Conservation (phyloP, 768 basidiomycete genomes). For the Tulasnella sp. region DNA sequence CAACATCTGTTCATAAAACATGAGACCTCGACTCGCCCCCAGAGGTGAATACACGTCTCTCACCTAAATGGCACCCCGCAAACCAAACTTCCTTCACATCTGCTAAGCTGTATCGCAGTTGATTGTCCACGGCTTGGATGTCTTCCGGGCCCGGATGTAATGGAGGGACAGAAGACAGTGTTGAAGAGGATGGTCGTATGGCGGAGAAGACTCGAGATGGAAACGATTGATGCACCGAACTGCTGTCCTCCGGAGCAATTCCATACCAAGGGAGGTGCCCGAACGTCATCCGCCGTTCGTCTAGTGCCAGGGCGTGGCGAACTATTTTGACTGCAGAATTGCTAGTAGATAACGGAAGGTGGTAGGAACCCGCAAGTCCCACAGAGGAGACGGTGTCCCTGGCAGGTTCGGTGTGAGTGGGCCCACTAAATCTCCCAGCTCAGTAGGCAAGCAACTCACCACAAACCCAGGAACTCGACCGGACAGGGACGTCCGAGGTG, state of each 20-base stretch:
- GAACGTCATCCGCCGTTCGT: conserved; percentile 66
- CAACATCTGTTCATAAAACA: background rate
- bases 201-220: conserved; percentile 35
- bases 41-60: background rate
- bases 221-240: conserved; percentile 26
- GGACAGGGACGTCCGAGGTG: too few species aligned
- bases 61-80: conserved; percentile 39
- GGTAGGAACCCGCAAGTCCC: background rate
- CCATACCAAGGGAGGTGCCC: conserved; percentile 66
- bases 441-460: too few species aligned
- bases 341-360: conserved; percentile 39
- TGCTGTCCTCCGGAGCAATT: conserved; percentile 42
- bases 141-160: background rate
- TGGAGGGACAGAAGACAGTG: background rate
- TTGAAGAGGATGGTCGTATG: too few species aligned
- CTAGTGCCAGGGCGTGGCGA: conserved; percentile 36
- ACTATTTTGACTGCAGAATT: conserved; percentile 37
- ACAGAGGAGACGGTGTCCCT: too few species aligned
- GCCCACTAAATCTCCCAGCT: too few species aligned
- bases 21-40: background rate
- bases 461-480: too few species aligned
- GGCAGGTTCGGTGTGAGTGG: too few species aligned
- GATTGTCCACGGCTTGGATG: background rate
- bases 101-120: background rate
- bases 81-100: conserved; percentile 40